Evolutionary conservation across 2,329 filamentous ascomycete genomes (phyloP), one percentile per base, ranked within the genome.

Genomic region (Fusarium lateritium): DNA sequence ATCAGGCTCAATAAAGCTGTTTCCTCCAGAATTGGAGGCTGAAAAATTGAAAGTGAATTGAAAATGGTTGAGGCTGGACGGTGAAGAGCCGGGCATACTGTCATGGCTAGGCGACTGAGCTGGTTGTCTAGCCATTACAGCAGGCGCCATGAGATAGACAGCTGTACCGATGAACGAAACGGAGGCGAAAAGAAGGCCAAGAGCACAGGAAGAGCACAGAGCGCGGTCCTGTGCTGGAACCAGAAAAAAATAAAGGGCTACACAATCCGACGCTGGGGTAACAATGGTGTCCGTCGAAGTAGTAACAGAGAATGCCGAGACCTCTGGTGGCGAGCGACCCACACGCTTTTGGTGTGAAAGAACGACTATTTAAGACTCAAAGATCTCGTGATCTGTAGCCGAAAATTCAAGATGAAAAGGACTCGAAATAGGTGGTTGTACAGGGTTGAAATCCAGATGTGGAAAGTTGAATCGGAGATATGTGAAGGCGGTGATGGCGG

Each of bases 41-140:
- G 73, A 69, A 46, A 70, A 71, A 39, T 67, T 72, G 58, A 81
- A 81, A 7, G 79, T 80, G 45, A 81, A 81, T 22, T 75, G 73
- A 42, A 75, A 79, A 38, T 67, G 66, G 33, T 65, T 64, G 28
- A 73, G 51, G 39, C 54, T 60, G 19, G 69, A 60, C 15, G 69
- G 52, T 24, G 72, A 67, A 39, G 65, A 63, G 46, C 22, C 33
- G 10, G 72, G 51, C 55, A 58, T 58, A 50, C 57, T 54, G 43
- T 65, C 57, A 42, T 58, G 50, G 43, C 55, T 62, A 49, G 51
- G 60, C 14, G 64, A 33, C 24, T 62, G 52, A 42, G 50, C 36
- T 33, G 46, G 59, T 43, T 56, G 65, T 50, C 46, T 65, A 39
- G 63, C 28, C 69, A 75, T 75, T 39, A 62, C 55, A 34, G 39